Evolutionary conservation across 345 rosid genomes (phyloP).

Genomic region (Fremontodendron californicum): DNA sequence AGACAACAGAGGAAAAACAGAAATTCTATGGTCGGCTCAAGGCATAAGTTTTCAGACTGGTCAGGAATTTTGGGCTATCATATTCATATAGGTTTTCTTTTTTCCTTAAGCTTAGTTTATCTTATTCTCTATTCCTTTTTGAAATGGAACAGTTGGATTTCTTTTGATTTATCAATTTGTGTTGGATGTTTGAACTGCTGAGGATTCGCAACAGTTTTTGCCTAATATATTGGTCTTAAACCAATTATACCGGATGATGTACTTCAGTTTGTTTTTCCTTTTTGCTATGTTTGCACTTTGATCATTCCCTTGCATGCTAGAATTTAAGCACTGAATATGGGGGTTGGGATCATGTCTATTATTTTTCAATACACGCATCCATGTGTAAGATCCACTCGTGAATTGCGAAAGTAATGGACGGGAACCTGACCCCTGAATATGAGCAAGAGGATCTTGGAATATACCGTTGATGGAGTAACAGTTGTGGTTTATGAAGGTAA

Average conservation of each 20-base stretch:
- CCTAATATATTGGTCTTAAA: not conserved
- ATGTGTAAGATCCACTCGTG: too few relatives aligned
- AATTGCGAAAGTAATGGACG: too few relatives aligned
- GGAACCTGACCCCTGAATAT: too few relatives aligned
- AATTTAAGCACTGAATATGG: too few relatives aligned
- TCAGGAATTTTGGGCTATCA: slow-evolving; percentile 1
- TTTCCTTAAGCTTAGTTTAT: not conserved
- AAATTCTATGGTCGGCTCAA: slow-evolving; percentile 56
- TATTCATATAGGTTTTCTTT: not conserved
- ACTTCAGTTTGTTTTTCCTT: too few relatives aligned
- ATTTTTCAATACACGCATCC: too few relatives aligned
- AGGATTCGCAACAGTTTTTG: not conserved
- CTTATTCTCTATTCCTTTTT: not conserved
- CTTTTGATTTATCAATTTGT: not conserved
- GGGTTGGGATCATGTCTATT: too few relatives aligned
- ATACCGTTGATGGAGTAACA: too few relatives aligned
- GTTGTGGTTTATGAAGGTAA: too few relatives aligned
- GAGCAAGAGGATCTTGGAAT: too few relatives aligned
- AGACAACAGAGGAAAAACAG: slow-evolving; percentile 59
- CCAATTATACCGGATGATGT: not conserved
- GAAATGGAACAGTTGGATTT: not conserved
- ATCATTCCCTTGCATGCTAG: too few relatives aligned
- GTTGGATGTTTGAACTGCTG: not conserved
- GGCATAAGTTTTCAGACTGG: slow-evolving; percentile 31
- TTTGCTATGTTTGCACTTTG: too few relatives aligned